Evolutionary conservation across 1,284 basidiomycete species (phyloP), one percentile per base, ranked within the genome.

Genomic region (Cutaneotrichosporon cutaneum): DNA sequence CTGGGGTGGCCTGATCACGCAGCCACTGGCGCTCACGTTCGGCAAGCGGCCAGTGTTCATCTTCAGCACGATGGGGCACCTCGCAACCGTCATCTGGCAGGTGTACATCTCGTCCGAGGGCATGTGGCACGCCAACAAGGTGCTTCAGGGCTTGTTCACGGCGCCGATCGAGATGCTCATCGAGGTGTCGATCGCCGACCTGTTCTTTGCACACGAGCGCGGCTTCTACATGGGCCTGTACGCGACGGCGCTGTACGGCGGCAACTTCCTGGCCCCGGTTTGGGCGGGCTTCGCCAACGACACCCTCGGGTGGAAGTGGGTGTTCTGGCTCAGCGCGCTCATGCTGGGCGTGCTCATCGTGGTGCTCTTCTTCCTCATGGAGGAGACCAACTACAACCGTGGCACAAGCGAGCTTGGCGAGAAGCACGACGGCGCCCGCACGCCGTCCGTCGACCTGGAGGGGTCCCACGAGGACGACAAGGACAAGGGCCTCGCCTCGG

Each of bases 21-120:
- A 70, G 33, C 68, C 70, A 6, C 59, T 72, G 10, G 68, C 70
- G 1, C 36, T 66, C 27, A 62, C 63, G 2, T 68, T 66, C 27
- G 70, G 70, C 44, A 70, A 70, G 50, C 62, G 69, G 2, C 64
- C 64, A 0, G 32, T 72, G 30, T 72, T 67, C 53, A 26, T 72
- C 18, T 26, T 65, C 44, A 60, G 55, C 21, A 48, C 56, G 7
- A n/a, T 63, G 16, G 61, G 36, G 1, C 39, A 59, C 21, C 32
- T 69, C 27, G 64, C 51, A 4, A 59, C 54, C 6, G 60, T 68
- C 26, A 58, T 68, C 24, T 68, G 67, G 67, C 62, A 62, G 54
- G 42, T 42, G 51, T 66, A 61, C 56, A 66, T 66, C 54, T 58
- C 36, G 27, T 51, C 50, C 26, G 52, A 52, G 9, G 54, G 59